Conservation (phyloP, 805 yeast genomes). For the Pichia membranifaciens region DNA sequence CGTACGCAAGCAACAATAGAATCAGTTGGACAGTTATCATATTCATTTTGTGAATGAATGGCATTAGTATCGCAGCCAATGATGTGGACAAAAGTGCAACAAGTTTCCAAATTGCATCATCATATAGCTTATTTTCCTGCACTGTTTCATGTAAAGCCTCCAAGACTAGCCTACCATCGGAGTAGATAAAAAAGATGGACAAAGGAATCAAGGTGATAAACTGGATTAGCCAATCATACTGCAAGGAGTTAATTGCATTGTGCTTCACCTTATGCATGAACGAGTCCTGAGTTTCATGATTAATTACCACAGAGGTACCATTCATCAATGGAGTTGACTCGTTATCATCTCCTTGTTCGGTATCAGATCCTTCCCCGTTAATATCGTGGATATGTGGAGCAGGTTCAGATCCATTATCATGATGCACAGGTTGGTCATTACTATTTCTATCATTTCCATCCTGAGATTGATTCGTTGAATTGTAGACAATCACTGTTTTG, state of each 20-base stretch:
- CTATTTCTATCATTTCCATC: neutral
- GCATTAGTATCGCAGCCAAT: constrained; percentile 48
- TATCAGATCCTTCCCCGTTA: constrained; percentile 6
- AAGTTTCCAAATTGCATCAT: constrained; percentile 33
- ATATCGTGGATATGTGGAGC: constrained; percentile 7
- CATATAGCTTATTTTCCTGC: constrained; percentile 54
- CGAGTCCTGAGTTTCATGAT: constrained; percentile 25
- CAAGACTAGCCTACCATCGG: constrained; percentile 49
- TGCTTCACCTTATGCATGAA: constrained; percentile 24
- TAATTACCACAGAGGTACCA: constrained; percentile 21
- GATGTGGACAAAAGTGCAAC: constrained; percentile 32
- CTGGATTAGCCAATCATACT: constrained; percentile 81
- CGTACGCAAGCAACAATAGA: constrained; percentile 33
- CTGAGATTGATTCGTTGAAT: neutral
- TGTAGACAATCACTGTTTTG: neutral
- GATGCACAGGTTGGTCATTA: neutral
- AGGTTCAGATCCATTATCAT: constrained; percentile 4
- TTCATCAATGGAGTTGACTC: constrained; percentile 8
- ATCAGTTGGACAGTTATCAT: constrained; percentile 43
- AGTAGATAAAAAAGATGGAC: constrained; percentile 47
- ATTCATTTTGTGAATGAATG: constrained; percentile 66
- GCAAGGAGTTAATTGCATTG: constrained; percentile 38
- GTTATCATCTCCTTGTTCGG: neutral
- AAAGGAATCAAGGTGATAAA: constrained; percentile 64
- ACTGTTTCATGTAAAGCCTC: constrained; percentile 66